Percentiles rank a stretch among this genome's conserved stretches.
phyloP scores from a whole-genome alignment of 192 early-diverging fungal genomes.

The Irineochytrium annulatum region DNA sequence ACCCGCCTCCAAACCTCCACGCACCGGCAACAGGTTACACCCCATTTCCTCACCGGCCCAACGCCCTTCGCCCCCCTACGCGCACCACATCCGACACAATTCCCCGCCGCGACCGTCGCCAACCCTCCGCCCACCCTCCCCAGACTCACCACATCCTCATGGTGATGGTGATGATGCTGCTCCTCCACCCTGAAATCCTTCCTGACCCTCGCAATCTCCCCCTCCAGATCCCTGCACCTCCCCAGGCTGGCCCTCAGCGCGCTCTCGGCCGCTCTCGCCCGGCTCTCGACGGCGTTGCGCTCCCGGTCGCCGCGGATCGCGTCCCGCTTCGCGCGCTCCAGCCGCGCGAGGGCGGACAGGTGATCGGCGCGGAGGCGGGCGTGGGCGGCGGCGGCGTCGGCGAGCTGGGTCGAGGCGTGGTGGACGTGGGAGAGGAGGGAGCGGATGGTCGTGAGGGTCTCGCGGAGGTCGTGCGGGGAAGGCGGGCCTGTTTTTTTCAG shows the following conservation, averaged over 20 bases:
- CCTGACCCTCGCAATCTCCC: not conserved
- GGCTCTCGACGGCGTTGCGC: not conserved
- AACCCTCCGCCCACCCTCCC: not conserved
- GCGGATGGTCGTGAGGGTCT: not conserved
- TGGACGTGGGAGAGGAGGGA: not conserved
- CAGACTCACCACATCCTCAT: not conserved
- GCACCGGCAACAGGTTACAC: not conserved
- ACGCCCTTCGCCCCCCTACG: not conserved
- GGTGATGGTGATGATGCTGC: too few species aligned
- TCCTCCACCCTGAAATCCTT: not conserved
- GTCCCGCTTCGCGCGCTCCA: not conserved
- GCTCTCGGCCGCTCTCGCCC: not conserved
- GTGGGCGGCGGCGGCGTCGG: not conserved
- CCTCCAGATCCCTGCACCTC: not conserved
- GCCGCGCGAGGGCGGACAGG: not conserved
- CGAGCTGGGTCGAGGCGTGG: not conserved
- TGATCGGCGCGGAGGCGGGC: not conserved
- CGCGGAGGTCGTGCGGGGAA: not conserved
- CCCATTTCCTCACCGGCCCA: not conserved
- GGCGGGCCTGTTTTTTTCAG: too few species aligned
- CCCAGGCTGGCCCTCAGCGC: not conserved
- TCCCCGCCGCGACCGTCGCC: not conserved
- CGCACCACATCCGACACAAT: not conserved
- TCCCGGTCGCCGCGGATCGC: not conserved
- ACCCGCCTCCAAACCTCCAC: not conserved